Conservation (phyloP, 495 filamentous ascomycete genomes). For the Neurospora sp. region DNA sequence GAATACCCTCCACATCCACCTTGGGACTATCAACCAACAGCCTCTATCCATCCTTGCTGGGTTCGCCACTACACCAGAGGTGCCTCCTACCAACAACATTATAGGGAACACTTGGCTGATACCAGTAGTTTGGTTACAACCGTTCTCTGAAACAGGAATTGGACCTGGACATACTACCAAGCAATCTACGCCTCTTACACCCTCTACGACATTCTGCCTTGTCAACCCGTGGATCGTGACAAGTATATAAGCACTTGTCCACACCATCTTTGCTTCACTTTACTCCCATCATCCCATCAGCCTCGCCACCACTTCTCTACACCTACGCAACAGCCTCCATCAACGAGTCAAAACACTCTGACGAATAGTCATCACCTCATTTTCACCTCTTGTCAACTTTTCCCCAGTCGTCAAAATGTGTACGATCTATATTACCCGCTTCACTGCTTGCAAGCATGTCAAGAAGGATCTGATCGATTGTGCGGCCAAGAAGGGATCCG, state of each 20-base stretch:
- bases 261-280: neutral
- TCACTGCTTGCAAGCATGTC: neutral
- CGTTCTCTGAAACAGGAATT: neutral
- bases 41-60: neutral
- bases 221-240: neutral
- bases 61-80: neutral
- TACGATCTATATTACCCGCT: neutral
- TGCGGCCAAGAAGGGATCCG: neutral
- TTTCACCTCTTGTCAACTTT: neutral
- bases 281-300: neutral
- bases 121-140: neutral
- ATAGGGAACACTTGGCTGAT: neutral
- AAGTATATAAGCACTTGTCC: neutral
- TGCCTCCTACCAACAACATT: neutral
- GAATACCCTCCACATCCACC: neutral
- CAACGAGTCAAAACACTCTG: neutral
- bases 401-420: neutral
- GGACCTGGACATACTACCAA: neutral
- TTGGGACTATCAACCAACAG: neutral
- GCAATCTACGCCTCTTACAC: neutral
- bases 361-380: neutral
- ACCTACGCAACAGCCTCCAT: neutral
- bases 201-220: neutral
- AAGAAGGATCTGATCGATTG: neutral
- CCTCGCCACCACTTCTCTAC: neutral